Evolutionary conservation across 345 rosid genomes (phyloP).

Genomic region (Excoecaria cochinchinensis): DNA sequence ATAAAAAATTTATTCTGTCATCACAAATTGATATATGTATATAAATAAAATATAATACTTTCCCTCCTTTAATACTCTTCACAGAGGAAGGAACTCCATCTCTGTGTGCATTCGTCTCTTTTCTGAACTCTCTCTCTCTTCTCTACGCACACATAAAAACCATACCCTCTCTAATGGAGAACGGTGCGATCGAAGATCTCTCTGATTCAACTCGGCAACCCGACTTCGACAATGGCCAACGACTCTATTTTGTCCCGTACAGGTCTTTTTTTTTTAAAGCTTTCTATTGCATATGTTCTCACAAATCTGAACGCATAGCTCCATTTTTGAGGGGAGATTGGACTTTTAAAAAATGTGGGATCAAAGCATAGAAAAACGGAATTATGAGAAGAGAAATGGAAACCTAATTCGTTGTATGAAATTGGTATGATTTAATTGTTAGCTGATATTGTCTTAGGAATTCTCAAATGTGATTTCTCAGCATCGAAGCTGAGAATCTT

Average conservation of each 20-base stretch:
- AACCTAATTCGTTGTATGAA: background rate
- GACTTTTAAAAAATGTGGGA: background rate
- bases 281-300: background rate
- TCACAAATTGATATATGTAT: background rate
- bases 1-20: no score
- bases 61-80: constrained; percentile 31
- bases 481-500: background rate
- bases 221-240: constrained; percentile 70
- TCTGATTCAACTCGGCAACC: constrained; percentile 55
- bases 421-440: background rate
- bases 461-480: constrained; percentile 4
- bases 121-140: constrained; percentile 16
- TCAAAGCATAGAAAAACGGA: background rate
- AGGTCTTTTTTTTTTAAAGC: constrained; percentile 40
- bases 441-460: background rate
- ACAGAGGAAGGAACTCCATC: constrained; percentile 9
- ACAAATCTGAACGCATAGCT: background rate
- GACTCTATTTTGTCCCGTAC: constrained; percentile 85
- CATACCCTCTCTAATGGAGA: constrained; percentile 32
- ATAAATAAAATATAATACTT: constrained; percentile 5
- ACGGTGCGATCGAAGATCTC: constrained; percentile 44
- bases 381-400: background rate
- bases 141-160: background rate
- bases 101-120: background rate
- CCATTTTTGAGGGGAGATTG: background rate